Evolutionary conservation across 2,329 filamentous ascomycete species (phyloP).

Genomic region (Ceratocystis harringtonii): DNA sequence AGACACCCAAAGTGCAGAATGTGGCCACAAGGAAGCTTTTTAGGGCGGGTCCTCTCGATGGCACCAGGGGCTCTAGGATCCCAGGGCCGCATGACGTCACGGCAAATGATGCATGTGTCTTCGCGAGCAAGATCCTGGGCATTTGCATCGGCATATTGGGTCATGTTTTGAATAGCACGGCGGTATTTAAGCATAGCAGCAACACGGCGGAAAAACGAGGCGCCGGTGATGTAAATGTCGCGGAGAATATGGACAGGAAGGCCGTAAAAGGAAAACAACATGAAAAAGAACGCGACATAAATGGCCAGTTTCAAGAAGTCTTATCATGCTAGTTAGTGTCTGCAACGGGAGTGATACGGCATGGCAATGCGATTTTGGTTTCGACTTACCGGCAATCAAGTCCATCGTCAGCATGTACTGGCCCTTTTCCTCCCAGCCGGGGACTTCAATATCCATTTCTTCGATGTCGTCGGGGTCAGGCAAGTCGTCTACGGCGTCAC

Average conservation of each 20-base stretch:
- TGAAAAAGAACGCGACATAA: conserved; percentile 82
- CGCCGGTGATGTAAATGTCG: conserved; percentile 84
- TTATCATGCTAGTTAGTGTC: conserved; percentile 23
- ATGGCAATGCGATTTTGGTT: background rate
- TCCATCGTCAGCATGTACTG: conserved; percentile 84
- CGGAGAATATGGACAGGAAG: conserved; percentile 93
- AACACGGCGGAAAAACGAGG: conserved; percentile 83
- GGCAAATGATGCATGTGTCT: conserved; percentile 93
- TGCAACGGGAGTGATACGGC: background rate
- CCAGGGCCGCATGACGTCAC: conserved; percentile 89
- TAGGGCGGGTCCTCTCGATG: conserved; percentile 73
- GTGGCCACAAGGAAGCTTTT: conserved; percentile 92
- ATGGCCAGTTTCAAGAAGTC: conserved; percentile 85
- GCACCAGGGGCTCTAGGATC: conserved; percentile 42
- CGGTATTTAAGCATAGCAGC: conserved; percentile 78
- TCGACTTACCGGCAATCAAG: conserved; percentile 53
- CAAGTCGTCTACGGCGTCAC: conserved; percentile 23
- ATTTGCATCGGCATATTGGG: conserved; percentile 81
- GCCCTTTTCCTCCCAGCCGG: conserved; percentile 92
- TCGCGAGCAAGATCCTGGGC: conserved; percentile 70
- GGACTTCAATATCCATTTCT: conserved; percentile 86
- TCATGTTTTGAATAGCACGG: conserved; percentile 87
- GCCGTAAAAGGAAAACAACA: conserved; percentile 86
- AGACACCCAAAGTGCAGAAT: conserved; percentile 89
- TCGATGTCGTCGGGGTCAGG: conserved; percentile 63